Evolutionary conservation across 441 rosid species (phyloP).

Genomic region (Adansonia gregorii): DNA sequence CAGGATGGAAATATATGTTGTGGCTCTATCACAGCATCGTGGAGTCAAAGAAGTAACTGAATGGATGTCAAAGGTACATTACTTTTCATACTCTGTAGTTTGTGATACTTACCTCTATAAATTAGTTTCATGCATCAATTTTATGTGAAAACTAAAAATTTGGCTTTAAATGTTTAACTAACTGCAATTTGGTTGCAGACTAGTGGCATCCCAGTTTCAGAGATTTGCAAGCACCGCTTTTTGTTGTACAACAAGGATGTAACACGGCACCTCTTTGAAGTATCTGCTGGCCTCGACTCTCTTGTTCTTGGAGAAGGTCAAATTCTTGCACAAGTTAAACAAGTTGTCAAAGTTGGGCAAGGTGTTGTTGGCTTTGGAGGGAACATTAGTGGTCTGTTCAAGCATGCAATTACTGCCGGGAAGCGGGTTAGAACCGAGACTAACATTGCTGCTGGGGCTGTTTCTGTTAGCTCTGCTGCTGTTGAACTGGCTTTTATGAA

Average conservation of each 20-base stretch:
- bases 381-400: conserved; percentile 83
- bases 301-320: conserved; percentile 97
- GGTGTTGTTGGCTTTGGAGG: conserved; percentile 93
- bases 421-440: conserved; percentile 94
- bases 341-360: conserved; percentile 87
- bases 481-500: conserved; percentile 91
- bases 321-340: conserved; percentile 97
- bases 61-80: conserved; percentile 94
- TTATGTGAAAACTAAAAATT: neutral
- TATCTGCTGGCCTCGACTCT: conserved; percentile 93
- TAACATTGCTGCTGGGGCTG: conserved; percentile 88
- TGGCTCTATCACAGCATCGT: conserved; percentile 92
- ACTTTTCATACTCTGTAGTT: neutral
- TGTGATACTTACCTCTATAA: conserved; percentile 11
- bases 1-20: conserved; percentile 94
- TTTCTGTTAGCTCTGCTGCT: conserved; percentile 94
- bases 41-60: conserved; percentile 97
- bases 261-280: conserved; percentile 87
- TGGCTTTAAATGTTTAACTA: neutral
- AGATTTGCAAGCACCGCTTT: conserved; percentile 79
- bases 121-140: neutral
- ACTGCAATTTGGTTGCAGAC: conserved; percentile 50
- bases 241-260: conserved; percentile 79
- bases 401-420: conserved; percentile 90
- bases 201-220: conserved; percentile 85